phyloP scores from a whole-genome alignment of 1,284 basidiomycete species.

The Anthracocystis panici-leucophaei region DNA sequence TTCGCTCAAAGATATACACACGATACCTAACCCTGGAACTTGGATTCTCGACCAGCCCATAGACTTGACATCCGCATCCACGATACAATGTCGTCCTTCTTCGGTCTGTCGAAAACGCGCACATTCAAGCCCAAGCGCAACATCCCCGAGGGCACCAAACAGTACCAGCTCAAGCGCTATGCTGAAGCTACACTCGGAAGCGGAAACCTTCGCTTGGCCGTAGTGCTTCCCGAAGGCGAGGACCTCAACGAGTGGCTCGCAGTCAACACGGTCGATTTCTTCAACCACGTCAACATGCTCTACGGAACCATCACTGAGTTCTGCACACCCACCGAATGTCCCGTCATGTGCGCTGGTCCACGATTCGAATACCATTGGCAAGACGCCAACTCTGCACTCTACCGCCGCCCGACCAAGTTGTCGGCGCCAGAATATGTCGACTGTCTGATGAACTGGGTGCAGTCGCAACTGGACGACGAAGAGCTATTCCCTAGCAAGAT shows the following conservation, averaged over 20 bases:
- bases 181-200: constrained; percentile 91
- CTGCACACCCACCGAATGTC: constrained; percentile 75
- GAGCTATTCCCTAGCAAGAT: constrained; percentile 93
- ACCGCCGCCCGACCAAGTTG: constrained; percentile 66
- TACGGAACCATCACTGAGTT: constrained; percentile 69
- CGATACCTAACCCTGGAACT: background rate
- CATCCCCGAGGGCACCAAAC: constrained; percentile 93
- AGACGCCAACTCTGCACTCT: constrained; percentile 73
- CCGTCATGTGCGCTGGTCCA: constrained; percentile 98
- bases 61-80: background rate
- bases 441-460: constrained; percentile 98
- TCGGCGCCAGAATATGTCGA: constrained; percentile 86
- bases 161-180: constrained; percentile 95
- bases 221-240: constrained; percentile 67
- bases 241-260: constrained; percentile 69
- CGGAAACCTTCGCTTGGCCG: constrained; percentile 66
- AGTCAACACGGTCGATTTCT: constrained; percentile 69
- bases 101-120: constrained; percentile 76
- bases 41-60: background rate
- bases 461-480: constrained; percentile 91
- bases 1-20: background rate
- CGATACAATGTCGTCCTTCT: constrained; percentile 63
- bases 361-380: constrained; percentile 99
- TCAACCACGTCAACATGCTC: constrained; percentile 70
- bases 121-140: constrained; percentile 98